phyloP scores from a whole-genome alignment of 257 asterid species.

The Lithospermum erythrorhizon region DNA sequence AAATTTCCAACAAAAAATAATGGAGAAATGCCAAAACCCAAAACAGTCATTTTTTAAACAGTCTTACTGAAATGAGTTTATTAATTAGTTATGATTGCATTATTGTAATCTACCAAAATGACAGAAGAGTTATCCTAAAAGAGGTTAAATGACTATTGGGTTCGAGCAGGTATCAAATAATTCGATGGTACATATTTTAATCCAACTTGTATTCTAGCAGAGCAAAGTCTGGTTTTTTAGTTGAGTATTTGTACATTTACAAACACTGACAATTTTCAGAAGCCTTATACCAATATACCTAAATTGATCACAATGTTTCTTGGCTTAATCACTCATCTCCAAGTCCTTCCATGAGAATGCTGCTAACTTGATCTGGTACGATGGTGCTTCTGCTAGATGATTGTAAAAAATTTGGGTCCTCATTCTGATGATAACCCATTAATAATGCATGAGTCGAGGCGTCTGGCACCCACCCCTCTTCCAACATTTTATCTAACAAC shows the following conservation, averaged over 20 bases:
- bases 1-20: background rate
- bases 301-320: too few relatives aligned
- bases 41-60: too few relatives aligned
- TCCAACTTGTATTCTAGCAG: too few relatives aligned
- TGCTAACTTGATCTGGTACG: conserved; percentile 39
- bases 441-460: conserved; percentile 49
- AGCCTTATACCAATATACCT: too few relatives aligned
- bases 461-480: conserved; percentile 71
- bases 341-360: conserved; percentile 61
- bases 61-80: background rate
- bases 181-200: too few relatives aligned
- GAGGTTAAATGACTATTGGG: too few relatives aligned
- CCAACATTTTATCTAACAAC: conserved; percentile 61
- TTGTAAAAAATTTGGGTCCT: conserved; percentile 10
- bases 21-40: background rate
- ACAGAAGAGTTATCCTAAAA: too few relatives aligned
- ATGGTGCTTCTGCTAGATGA: conserved; percentile 8
- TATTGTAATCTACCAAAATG: too few relatives aligned
- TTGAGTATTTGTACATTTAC: too few relatives aligned
- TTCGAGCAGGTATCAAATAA: too few relatives aligned
- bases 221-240: too few relatives aligned
- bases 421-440: conserved; percentile 33
- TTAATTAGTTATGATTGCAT: background rate
- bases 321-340: conserved; percentile 13
- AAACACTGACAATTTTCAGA: too few relatives aligned